A percentile compares a stretch with the other conserved stretches of the same genome.
These are phyloP conservation scores for Elaphomyces granulatus DNA, from an alignment of 495 filamentous ascomycete genomes.

Conservation along the genomic window DNA sequence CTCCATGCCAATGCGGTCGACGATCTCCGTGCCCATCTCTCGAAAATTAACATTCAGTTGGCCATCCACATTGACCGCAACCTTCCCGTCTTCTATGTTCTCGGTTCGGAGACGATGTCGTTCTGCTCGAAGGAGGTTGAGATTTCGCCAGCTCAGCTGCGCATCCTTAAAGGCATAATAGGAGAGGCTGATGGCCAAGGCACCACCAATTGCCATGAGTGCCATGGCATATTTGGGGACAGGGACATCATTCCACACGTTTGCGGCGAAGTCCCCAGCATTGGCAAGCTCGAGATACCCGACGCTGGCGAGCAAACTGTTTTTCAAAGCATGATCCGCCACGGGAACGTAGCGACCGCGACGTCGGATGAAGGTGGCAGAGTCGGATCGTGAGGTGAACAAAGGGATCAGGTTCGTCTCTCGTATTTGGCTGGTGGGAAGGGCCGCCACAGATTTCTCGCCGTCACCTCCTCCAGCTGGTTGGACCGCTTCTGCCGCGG, in stretches of 20 bases:
- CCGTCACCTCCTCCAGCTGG: too few relatives aligned
- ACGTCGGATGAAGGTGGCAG: neutral
- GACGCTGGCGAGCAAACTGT: slow-evolving; percentile 32
- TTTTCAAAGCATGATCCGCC: slow-evolving; percentile 12
- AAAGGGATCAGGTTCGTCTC: too few relatives aligned
- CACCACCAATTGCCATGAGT: slow-evolving; percentile 37
- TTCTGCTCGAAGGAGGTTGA: slow-evolving; percentile 27
- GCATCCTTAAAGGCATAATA: slow-evolving; percentile 30
- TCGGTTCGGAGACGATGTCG: slow-evolving; percentile 4
- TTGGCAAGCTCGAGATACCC: slow-evolving; percentile 39
- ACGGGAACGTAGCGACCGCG: neutral
- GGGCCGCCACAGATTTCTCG: too few relatives aligned
- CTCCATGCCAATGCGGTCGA: slow-evolving; percentile 38
- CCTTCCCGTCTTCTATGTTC: neutral
- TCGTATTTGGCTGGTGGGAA: too few relatives aligned
- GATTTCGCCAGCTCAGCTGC: slow-evolving; percentile 28
- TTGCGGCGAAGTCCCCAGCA: slow-evolving; percentile 38
- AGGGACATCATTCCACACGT: slow-evolving; percentile 38
- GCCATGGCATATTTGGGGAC: slow-evolving; percentile 30
- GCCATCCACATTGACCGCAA: neutral
- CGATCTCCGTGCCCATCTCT: slow-evolving; percentile 31
- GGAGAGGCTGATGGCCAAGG: slow-evolving; percentile 28
- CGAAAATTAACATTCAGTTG: slow-evolving; percentile 23
- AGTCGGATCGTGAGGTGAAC: neutral
- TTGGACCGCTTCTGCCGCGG: too few relatives aligned